phyloP scores from a whole-genome alignment of 1,284 basidiomycete genomes.

The Heterobasidion parviporum region DNA sequence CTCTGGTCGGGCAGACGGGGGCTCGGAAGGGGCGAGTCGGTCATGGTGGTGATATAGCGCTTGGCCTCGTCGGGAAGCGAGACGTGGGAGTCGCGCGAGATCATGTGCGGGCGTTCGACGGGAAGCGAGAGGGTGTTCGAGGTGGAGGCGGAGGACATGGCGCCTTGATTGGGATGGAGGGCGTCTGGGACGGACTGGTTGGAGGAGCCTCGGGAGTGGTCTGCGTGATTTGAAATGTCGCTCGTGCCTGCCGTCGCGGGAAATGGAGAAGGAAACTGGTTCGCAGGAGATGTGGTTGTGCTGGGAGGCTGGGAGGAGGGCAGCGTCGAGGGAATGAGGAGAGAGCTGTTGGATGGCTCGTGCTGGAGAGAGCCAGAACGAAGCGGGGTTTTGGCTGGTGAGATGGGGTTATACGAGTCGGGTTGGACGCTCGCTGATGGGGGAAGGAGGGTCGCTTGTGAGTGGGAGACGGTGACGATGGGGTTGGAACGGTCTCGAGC shows the following conservation, averaged over 20 bases:
- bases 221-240: background rate
- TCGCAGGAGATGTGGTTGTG: background rate
- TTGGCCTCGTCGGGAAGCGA: slow-evolving; percentile 68
- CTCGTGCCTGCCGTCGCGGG: background rate
- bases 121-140: background rate
- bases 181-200: background rate
- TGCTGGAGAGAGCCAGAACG: background rate
- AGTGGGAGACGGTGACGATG: slow-evolving; percentile 1
- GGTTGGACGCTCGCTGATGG: background rate
- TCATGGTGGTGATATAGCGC: slow-evolving; percentile 59
- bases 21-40: slow-evolving; percentile 52
- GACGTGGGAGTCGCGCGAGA: slow-evolving; percentile 44
- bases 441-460: background rate
- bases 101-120: background rate
- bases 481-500: background rate
- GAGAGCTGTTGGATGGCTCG: no score
- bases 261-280: background rate
- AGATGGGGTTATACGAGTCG: background rate
- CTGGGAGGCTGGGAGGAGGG: background rate
- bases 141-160: background rate
- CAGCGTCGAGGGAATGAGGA: background rate
- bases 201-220: background rate
- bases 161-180: background rate
- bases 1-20: slow-evolving; percentile 24
- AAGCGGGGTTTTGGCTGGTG: background rate